phyloP scores from a whole-genome alignment of 768 basidiomycete genomes.

The Rhizopogon rudus region DNA sequence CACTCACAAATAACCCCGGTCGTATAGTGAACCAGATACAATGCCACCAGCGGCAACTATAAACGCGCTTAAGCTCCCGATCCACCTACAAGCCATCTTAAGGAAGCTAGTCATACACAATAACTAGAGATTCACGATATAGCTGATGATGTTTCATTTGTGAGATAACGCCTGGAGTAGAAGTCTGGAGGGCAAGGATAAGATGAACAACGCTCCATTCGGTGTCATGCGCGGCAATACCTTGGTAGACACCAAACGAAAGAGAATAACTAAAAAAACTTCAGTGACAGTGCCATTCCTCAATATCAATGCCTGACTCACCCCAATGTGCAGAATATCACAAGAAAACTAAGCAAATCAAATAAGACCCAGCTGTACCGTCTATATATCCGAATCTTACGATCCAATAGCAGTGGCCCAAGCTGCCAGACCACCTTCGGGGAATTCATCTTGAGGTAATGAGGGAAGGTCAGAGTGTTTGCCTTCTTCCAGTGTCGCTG shows the following conservation, averaged over 20 bases:
- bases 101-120: not conserved
- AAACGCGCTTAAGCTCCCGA: slow-evolving; percentile 27
- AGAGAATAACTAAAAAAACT: slow-evolving; percentile 21
- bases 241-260: slow-evolving; percentile 38
- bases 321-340: slow-evolving; percentile 31
- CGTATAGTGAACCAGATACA: slow-evolving; percentile 41
- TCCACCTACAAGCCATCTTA: slow-evolving; percentile 36
- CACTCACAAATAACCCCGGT: slow-evolving; percentile 44
- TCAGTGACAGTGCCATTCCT: too few relatives aligned
- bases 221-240: slow-evolving; percentile 3
- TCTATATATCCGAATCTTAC: too few relatives aligned
- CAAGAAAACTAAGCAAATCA: slow-evolving; percentile 16
- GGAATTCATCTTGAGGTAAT: too few relatives aligned
- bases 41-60: slow-evolving; percentile 31
- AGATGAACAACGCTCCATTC: too few relatives aligned
- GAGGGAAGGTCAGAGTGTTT: too few relatives aligned
- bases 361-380: too few relatives aligned
- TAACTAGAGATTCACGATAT: not conserved
- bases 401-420: too few relatives aligned
- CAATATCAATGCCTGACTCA: not conserved
- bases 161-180: too few relatives aligned
- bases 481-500: too few relatives aligned
- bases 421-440: too few relatives aligned
- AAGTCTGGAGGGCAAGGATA: too few relatives aligned
- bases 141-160: too few relatives aligned